Base-by-base conservation (phyloP, 208 protist genomes). In the Trypanosoma grayi region DNA sequence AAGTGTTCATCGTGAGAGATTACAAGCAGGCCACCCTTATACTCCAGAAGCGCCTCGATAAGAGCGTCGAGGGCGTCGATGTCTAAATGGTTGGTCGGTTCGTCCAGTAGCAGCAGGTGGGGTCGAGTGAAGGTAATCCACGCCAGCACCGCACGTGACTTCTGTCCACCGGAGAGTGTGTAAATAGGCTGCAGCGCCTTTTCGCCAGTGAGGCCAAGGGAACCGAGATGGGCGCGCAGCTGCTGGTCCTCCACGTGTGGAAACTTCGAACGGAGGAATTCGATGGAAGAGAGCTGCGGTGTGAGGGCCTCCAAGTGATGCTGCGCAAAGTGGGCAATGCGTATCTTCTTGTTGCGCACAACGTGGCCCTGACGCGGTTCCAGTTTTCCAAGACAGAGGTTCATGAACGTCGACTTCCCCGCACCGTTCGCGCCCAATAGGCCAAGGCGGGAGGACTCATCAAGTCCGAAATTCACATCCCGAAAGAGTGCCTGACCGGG, bases 81-180 rank as follows among this genome's bases (percentile, higher is more conserved):
- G 56, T 97, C 94, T 20, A 98, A 64, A 67, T 98, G 96, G 73
- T 98, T 98, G 1, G 93, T 98, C 20, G 94, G 95, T 85, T 99
- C 97, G 83, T 99, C 97, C 25, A 99, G 80, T 22, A 99, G 50
- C 34, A 99, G 77, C 41, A 99, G 65, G 68, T 98, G 89, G 16
- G 98, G 97, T 24, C 85, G 83, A 25, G 73, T 79, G 47, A 94
- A 97, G 1, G 94, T 97, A 45, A 99, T 94, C 70, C 81, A 85
- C 8, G 97, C 87, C n/a, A 98, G 82, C 33, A 87, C 86, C 11
- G 98, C 77, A 24, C 97, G 85, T 36, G 92, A 92, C 68, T 97
- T 97, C 79, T 99, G 95, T 20, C 97, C 96, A 37, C 95, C 96
- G 53, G 89, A 97, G 53, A 97, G 88, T 9, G 90, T 96, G 73